These are phyloP conservation scores for Laburnicola sp. DNA, from an alignment of 2,329 filamentous ascomycete genomes.

Conservation along the genomic window DNA sequence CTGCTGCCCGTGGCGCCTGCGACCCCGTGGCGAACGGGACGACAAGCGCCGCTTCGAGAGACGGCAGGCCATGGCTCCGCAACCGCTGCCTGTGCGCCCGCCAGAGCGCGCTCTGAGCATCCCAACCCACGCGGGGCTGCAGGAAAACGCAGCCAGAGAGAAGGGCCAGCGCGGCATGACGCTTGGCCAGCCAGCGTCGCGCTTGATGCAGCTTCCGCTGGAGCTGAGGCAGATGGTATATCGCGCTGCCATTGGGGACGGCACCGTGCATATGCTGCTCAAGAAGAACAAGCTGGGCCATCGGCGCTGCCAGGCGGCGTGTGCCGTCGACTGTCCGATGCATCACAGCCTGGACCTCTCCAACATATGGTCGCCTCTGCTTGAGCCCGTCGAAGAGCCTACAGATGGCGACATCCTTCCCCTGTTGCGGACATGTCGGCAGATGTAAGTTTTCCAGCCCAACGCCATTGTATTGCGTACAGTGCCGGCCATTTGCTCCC, in stretches of 20 bases:
- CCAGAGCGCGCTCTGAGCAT: constrained; percentile 21
- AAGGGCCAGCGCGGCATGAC: constrained; percentile 10
- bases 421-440: constrained; percentile 40
- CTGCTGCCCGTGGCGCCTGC: constrained; percentile 22
- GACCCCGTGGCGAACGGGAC: constrained; percentile 16
- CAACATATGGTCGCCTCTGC: constrained; percentile 19
- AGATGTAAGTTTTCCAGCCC: constrained; percentile 15
- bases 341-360: constrained; percentile 17
- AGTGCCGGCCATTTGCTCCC: not conserved
- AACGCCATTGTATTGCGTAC: not conserved
- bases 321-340: constrained; percentile 16
- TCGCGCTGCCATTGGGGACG: constrained; percentile 19
- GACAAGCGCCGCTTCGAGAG: constrained; percentile 27
- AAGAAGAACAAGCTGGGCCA: constrained; percentile 27
- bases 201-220: constrained; percentile 21
- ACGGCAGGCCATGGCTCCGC: constrained; percentile 23
- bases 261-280: constrained; percentile 24
- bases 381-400: constrained; percentile 12
- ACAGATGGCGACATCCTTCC: constrained; percentile 36
- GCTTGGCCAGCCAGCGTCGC: constrained; percentile 19
- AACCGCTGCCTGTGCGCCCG: constrained; percentile 21
- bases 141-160: not conserved
- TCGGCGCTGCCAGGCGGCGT: constrained; percentile 21
- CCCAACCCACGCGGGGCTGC: constrained; percentile 2
- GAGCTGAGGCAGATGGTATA: constrained; percentile 28